Evolutionary conservation across 768 basidiomycete genomes (phyloP).

Genomic region (Boletus tylopilopsis): DNA sequence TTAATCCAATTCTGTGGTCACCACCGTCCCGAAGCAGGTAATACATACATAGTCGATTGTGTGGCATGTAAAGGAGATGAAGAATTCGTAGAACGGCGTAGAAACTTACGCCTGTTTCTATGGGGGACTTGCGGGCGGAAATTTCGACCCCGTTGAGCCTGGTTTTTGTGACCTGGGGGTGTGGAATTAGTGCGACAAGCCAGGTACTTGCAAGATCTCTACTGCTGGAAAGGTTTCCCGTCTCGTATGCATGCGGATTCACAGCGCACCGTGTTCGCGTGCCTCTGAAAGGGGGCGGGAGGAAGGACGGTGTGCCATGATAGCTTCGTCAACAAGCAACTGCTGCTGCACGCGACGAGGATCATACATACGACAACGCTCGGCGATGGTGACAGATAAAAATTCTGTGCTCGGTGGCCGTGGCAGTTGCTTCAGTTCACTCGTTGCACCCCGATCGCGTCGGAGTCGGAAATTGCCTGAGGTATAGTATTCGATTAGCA

Average conservation of each 20-base stretch:
- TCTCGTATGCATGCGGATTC: too few relatives aligned
- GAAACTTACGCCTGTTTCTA: too few relatives aligned
- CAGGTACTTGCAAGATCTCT: neutral
- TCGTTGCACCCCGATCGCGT: too few relatives aligned
- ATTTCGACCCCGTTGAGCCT: neutral
- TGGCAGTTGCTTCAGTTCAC: neutral
- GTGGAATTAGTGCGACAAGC: neutral
- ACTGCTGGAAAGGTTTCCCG: constrained; percentile 2
- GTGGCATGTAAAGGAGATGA: too few relatives aligned
- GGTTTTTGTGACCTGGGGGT: neutral
- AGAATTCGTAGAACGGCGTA: too few relatives aligned
- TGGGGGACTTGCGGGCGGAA: neutral
- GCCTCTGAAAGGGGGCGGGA: neutral
- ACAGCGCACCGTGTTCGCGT: constrained; percentile 6
- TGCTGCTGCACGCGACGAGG: constrained; percentile 13
- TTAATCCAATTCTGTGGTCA: neutral
- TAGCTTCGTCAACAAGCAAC: constrained; percentile 9
- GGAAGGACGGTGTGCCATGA: constrained; percentile 19
- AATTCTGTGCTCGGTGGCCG: constrained; percentile 22
- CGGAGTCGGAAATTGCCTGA: too few relatives aligned
- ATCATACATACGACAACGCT: constrained; percentile 28
- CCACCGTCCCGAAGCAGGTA: neutral
- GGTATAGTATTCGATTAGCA: too few relatives aligned
- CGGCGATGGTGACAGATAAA: constrained; percentile 13
- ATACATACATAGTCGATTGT: too few relatives aligned